Percentiles rank a stretch among this genome's conserved stretches.
These are phyloP conservation scores for Dipodascus albidus DNA, from an alignment of 805 yeast species.

Conservation along the genomic window DNA sequence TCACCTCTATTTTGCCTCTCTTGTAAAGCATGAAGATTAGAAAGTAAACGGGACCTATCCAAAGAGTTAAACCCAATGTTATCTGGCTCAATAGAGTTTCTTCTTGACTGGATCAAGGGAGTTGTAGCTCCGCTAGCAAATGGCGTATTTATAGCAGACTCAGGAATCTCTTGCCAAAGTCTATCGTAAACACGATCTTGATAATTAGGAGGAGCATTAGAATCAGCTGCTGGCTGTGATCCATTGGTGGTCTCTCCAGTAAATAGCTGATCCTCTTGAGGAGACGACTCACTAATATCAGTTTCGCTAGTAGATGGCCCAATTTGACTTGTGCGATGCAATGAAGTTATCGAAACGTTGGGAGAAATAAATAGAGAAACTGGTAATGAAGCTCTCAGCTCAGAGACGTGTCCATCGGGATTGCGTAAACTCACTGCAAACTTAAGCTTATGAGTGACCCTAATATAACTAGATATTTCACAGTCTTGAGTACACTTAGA, in stretches of 20 bases:
- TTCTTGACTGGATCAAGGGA: constrained; percentile 15
- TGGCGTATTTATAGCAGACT: constrained; percentile 28
- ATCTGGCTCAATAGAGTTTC: background rate
- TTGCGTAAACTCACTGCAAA: constrained; percentile 69
- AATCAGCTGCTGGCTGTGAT: constrained; percentile 16
- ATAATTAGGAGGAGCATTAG: constrained; percentile 75
- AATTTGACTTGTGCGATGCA: constrained; percentile 16
- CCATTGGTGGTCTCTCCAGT: background rate
- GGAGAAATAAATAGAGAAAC: constrained; percentile 69
- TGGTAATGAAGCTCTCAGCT: constrained; percentile 83
- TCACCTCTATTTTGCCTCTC: background rate
- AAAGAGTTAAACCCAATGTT: background rate
- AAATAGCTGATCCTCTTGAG: background rate
- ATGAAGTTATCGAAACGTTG: constrained; percentile 58
- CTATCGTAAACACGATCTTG: constrained; percentile 69
- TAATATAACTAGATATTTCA: constrained; percentile 52
- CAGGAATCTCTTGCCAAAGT: constrained; percentile 49
- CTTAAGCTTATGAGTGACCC: constrained; percentile 81
- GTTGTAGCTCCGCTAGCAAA: constrained; percentile 27
- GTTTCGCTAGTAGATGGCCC: background rate
- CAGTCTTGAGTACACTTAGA: constrained; percentile 81
- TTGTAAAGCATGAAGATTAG: background rate
- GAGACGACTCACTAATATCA: background rate
- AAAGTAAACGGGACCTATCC: background rate
- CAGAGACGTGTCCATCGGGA: constrained; percentile 89